Evolutionary conservation across 192 early-diverging fungal genomes (phyloP), one percentile per base, ranked within the genome.

Genomic region (Mortierella claussenii): DNA sequence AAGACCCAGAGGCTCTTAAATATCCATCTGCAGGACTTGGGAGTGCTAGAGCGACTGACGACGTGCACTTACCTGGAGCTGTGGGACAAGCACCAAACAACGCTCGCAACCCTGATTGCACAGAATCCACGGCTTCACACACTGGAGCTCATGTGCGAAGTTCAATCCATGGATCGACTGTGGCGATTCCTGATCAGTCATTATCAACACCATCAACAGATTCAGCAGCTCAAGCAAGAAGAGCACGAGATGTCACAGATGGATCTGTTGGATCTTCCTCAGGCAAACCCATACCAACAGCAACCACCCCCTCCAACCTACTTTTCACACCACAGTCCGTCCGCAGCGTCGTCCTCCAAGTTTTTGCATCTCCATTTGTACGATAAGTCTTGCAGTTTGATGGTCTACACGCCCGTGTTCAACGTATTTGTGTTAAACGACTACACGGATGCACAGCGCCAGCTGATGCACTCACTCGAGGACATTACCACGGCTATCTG

Each of bases 131-230:
- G 43, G 24, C 18, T 65, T 0, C 27, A 46, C 12, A 47, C 18
- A 1, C 24, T 65, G 40, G 63, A 65, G 24, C 52, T 65, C 11
- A 65, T 65, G 63, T 65, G 63, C 24, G 63, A 65, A n/a, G 46
- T 53, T 5, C 40, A 32, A 12, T 55, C 63, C 3, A 65, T 65
- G 43, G 53, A 36, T 4, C 52, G 32, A 12, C 21, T 65, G 27
- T 65, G 63, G 63, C 40, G 63, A 36, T 65, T 55, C 24, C 15
- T 65, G 18, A 46, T 27, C 4, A 27, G 31, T 32, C 63, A 55
- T 5, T 48, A 65, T 37, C 23, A 33, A 1, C 44, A 26, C 45
- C 31, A 44, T 18, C 63, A 65, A 23, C 42, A 23, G 9, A 12
- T 33, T 33, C 53, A 31, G 13, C 50, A 40, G 37, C 37, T 10